Evolutionary conservation across 495 filamentous ascomycete species (phyloP).

Genomic region (Penicillium coffeae): DNA sequence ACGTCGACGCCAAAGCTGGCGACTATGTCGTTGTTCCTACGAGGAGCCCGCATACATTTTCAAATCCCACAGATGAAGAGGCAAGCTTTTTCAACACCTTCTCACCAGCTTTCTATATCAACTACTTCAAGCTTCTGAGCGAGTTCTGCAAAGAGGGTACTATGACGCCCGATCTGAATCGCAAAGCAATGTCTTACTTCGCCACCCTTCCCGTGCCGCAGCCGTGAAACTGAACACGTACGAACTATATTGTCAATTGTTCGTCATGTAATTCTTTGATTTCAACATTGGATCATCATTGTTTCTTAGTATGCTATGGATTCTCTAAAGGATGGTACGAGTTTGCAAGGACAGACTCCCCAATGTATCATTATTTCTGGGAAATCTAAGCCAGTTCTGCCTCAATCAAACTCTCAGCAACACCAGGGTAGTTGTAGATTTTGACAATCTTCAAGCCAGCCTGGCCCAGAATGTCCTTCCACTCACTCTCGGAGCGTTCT

Average conservation of each 20-base stretch:
- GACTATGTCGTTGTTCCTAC: conserved; percentile 10
- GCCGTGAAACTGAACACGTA: not conserved
- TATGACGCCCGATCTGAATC: not conserved
- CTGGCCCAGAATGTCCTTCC: conserved; percentile 30
- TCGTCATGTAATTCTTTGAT: too few species aligned
- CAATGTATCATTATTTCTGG: not conserved
- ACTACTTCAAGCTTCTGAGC: conserved; percentile 8
- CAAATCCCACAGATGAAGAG: conserved; percentile 6
- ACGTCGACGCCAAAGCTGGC: conserved; percentile 3
- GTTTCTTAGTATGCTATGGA: too few species aligned
- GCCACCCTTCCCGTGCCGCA: conserved; percentile 8
- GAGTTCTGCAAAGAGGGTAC: not conserved
- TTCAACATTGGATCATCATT: too few species aligned
- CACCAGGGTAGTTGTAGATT: conserved; percentile 21
- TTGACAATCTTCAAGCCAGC: conserved; percentile 62
- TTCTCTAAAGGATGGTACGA: too few species aligned
- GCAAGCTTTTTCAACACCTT: conserved; percentile 2
- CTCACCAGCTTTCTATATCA: conserved; percentile 7
- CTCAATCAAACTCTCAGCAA: conserved; percentile 32
- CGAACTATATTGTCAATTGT: not conserved
- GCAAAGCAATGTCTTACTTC: conserved; percentile 6
- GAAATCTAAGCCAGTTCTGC: conserved; percentile 15
- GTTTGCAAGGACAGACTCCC: not conserved
- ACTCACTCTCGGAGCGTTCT: conserved; percentile 35
- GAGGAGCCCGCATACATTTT: conserved; percentile 9